These are phyloP conservation scores for Furcasterigmium furcatum DNA, from an alignment of 2,329 filamentous ascomycete species.

Conservation along the genomic window DNA sequence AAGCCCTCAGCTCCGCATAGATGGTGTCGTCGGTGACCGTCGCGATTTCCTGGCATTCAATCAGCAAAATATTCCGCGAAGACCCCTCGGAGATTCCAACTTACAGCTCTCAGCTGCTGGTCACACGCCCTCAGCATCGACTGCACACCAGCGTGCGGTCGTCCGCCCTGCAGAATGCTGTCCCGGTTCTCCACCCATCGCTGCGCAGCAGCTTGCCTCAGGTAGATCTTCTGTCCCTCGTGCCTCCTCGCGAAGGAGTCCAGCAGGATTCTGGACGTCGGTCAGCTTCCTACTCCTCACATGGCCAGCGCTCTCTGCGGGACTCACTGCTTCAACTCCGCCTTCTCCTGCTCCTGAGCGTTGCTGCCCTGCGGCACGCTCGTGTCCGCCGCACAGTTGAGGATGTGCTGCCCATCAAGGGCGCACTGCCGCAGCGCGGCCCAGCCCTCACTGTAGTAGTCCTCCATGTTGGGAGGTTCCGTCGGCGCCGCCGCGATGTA, in stretches of 20 bases:
- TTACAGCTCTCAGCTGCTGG: slow-evolving; percentile 52
- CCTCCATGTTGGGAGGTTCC: slow-evolving; percentile 51
- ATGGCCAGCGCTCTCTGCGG: no score
- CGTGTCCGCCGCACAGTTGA: slow-evolving; percentile 62
- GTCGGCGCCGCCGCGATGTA: slow-evolving; percentile 56
- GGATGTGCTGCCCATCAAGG: slow-evolving; percentile 60
- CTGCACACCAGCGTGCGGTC: slow-evolving; percentile 43
- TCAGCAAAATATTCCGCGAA: background rate
- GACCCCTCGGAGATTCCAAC: slow-evolving; percentile 21
- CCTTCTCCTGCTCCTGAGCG: slow-evolving; percentile 58
- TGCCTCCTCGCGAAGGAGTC: slow-evolving; percentile 61
- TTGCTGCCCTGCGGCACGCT: slow-evolving; percentile 50
- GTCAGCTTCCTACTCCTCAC: background rate
- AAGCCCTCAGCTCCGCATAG: slow-evolving; percentile 50
- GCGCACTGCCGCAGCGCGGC: slow-evolving; percentile 58
- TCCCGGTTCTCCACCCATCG: slow-evolving; percentile 55
- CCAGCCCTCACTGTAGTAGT: slow-evolving; percentile 64
- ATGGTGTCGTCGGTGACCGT: slow-evolving; percentile 56
- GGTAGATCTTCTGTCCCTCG: slow-evolving; percentile 62
- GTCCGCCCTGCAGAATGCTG: slow-evolving; percentile 47
- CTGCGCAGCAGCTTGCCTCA: slow-evolving; percentile 57
- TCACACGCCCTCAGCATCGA: slow-evolving; percentile 52
- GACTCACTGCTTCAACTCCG: slow-evolving; percentile 56
- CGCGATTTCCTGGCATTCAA: slow-evolving; percentile 48
- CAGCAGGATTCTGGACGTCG: slow-evolving; percentile 44